Evolutionary conservation across 2,329 filamentous ascomycete species (phyloP).

Genomic region (Aureobasidium mangrovei): DNA sequence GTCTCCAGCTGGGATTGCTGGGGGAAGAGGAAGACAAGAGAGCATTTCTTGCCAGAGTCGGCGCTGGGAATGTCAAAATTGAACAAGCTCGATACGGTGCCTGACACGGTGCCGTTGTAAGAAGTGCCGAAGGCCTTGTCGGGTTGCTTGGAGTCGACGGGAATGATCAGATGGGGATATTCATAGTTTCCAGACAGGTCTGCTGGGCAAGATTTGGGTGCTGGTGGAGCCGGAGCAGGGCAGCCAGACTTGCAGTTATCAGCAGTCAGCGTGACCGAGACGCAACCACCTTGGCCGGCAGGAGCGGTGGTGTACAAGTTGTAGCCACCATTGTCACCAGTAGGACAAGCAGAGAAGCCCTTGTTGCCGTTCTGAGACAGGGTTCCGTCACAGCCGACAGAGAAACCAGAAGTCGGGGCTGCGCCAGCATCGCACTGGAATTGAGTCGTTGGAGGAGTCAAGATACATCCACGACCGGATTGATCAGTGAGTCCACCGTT

Average conservation of each 20-base stretch:
- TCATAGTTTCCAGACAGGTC: slow-evolving; percentile 18
- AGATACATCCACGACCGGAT: slow-evolving; percentile 52
- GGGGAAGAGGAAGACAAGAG: slow-evolving; percentile 58
- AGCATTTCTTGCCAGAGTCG: slow-evolving; percentile 51
- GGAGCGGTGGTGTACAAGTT: slow-evolving; percentile 45
- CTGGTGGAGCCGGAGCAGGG: slow-evolving; percentile 36
- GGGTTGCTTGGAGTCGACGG: slow-evolving; percentile 47
- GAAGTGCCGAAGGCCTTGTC: slow-evolving; percentile 45
- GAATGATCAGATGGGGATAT: slow-evolving; percentile 55
- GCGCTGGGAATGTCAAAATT: slow-evolving; percentile 56
- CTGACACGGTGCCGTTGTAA: slow-evolving; percentile 48
- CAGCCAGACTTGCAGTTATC: slow-evolving; percentile 28
- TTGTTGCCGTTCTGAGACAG: slow-evolving; percentile 44
- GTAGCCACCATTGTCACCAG: slow-evolving; percentile 45
- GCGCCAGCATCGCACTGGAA: slow-evolving; percentile 54
- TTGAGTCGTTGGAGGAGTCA: slow-evolving; percentile 51
- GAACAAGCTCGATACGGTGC: slow-evolving; percentile 51
- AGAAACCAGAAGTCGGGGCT: slow-evolving; percentile 46
- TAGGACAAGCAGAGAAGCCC: slow-evolving; percentile 54
- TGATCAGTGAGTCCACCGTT: slow-evolving; percentile 48
- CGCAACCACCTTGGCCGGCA: slow-evolving; percentile 40
- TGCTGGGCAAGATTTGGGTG: slow-evolving; percentile 16
- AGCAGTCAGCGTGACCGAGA: slow-evolving; percentile 39
- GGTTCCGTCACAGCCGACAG: slow-evolving; percentile 43
- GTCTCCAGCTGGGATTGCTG: slow-evolving; percentile 48